Base-by-base conservation (phyloP, 83 land plant genomes). In the Picea engelmannii region DNA sequence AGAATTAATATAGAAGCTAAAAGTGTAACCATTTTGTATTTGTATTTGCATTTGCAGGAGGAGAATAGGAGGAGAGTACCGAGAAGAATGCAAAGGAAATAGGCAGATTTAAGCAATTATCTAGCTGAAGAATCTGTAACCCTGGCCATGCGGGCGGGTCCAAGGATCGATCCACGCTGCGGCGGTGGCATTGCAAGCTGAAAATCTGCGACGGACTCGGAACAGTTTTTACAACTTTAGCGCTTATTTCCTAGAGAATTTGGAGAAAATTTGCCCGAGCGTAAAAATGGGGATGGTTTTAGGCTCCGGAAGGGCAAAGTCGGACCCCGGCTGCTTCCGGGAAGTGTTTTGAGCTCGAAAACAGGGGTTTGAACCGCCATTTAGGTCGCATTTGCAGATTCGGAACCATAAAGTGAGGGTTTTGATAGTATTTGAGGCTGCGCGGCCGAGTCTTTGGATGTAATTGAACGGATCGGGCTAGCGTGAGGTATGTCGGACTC, bases 401-500 rank as follows among this genome's bases (percentile, higher is more conserved):
- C 58, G 58, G n/a, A n/a, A n/a, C n/a, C n/a, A n/a, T n/a, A n/a
- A n/a, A n/a, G n/a, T n/a, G n/a, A n/a, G n/a, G n/a, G n/a, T n/a
- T n/a, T n/a, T n/a, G n/a, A n/a, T n/a, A n/a, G n/a, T n/a, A n/a
- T n/a, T n/a, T n/a, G n/a, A 73, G 76, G 25, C 10, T 44, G 76
- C 4, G 27, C 11, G 55, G 76, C 23, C 15, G 49, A 42, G 76
- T 18, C 55, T 44, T 73, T 73, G 76, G 58, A 73, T 73, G 76
- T 73, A 73, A 73, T 73, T 73, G 76, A n/a, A 23, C 58, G 58
- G 76, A 73, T 73, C 76, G 21, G 76, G 52, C 20, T 4, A 73
- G 76, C 13, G 76, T 47, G 76, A 73, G 74, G 76, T 52, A 73
- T 73, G 76, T 73, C 76, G 76, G 76, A 73, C 11, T 44, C 76